Conservation (phyloP, 2,329 filamentous ascomycete species). For the Sphaerulina musiva region DNA sequence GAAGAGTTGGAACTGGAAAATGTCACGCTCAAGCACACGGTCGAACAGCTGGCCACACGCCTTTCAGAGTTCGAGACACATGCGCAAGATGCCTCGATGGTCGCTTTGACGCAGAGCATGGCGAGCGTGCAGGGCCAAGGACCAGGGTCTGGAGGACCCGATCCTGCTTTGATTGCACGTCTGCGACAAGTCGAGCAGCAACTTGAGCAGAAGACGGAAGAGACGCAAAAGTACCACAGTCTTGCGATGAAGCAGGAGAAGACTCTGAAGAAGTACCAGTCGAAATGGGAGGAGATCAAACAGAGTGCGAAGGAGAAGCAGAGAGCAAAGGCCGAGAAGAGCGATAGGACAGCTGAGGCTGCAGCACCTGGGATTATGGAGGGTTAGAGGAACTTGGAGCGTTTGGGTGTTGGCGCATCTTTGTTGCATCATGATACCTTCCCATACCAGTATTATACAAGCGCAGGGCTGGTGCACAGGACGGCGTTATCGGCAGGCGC, state of each 20-base stretch:
- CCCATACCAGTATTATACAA: too few species aligned
- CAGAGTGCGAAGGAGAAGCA: conserved; percentile 47
- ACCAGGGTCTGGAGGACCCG: conserved; percentile 2
- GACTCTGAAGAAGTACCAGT: conserved; percentile 59
- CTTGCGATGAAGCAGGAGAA: conserved; percentile 57
- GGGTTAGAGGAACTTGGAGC: background rate
- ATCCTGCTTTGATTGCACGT: conserved; percentile 35
- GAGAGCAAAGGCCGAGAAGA: conserved; percentile 19
- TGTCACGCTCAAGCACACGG: conserved; percentile 70
- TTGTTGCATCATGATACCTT: background rate
- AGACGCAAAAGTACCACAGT: conserved; percentile 55
- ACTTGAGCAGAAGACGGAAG: conserved; percentile 50
- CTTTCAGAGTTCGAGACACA: conserved; percentile 92
- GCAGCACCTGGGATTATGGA: conserved; percentile 3
- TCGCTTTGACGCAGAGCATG: conserved; percentile 77
- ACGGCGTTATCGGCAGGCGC: too few species aligned
- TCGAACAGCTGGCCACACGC: conserved; percentile 78
- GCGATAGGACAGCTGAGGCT: conserved; percentile 4
- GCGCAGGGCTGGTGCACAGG: too few species aligned
- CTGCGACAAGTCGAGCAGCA: conserved; percentile 54
- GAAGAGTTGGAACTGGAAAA: conserved; percentile 91
- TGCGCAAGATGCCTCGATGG: conserved; percentile 67
- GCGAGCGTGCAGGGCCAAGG: conserved; percentile 40
- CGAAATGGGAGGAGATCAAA: conserved; percentile 64
- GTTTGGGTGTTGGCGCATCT: background rate